phyloP scores from a whole-genome alignment of 106 monocot species.

The Cymbidium sinense region DNA sequence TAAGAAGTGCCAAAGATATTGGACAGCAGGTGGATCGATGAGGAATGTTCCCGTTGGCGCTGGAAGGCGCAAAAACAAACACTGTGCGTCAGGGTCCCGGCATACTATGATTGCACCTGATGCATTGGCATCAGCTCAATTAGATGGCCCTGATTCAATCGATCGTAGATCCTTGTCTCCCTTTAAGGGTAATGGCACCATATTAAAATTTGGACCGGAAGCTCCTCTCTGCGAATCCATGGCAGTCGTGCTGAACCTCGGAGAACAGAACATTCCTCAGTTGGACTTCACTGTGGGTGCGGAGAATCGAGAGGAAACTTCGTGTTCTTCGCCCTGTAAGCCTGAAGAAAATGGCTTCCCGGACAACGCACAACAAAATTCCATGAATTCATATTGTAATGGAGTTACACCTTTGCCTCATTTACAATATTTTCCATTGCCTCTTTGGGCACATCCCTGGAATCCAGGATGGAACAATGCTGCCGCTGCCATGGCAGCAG shows the following conservation, averaged over 20 bases:
- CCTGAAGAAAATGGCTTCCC: constrained; percentile 10
- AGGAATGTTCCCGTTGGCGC: constrained; percentile 61
- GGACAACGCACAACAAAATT: too few species aligned
- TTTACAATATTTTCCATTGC: constrained; percentile 10
- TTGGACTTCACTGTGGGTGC: neutral
- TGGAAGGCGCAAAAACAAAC: constrained; percentile 46
- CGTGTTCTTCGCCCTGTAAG: constrained; percentile 17
- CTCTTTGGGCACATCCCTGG: constrained; percentile 27
- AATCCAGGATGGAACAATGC: constrained; percentile 12
- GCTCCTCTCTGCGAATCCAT: constrained; percentile 20
- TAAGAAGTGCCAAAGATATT: constrained; percentile 59
- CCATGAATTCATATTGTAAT: too few species aligned
- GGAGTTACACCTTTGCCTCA: constrained; percentile 4
- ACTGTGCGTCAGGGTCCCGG: constrained; percentile 12
- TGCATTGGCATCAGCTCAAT: neutral
- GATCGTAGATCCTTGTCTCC: neutral
- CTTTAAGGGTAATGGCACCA: neutral
- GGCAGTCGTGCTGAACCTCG: constrained; percentile 12
- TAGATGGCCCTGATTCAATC: neutral
- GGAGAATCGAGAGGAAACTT: constrained; percentile 19
- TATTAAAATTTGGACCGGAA: constrained; percentile 15
- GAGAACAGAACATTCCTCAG: constrained; percentile 5
- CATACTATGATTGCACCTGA: constrained; percentile 3
- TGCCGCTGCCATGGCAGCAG: too few species aligned
- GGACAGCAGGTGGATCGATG: constrained; percentile 70